Percentiles rank a stretch among this genome's conserved stretches.
phyloP scores from a whole-genome alignment of 2,329 filamentous ascomycete genomes.

The Emmonsiellopsis sp. region DNA sequence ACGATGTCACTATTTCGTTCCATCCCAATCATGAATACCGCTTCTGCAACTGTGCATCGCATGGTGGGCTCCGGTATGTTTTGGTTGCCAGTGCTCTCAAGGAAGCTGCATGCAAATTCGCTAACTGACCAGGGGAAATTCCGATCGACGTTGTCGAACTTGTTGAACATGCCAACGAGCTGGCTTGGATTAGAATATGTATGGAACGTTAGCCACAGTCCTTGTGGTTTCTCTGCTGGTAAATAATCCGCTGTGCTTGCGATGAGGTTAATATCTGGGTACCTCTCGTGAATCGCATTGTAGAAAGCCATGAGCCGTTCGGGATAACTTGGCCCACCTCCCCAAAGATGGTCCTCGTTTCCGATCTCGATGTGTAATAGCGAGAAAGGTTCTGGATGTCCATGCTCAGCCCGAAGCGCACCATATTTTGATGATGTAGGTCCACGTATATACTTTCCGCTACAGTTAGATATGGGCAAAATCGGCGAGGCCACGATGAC shows the following conservation, averaged over 20 bases:
- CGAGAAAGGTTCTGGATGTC: slow-evolving; percentile 50
- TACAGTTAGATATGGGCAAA: neutral
- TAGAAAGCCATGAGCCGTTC: slow-evolving; percentile 52
- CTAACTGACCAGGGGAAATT: slow-evolving; percentile 22
- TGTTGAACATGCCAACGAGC: slow-evolving; percentile 42
- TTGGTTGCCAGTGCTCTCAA: slow-evolving; percentile 2
- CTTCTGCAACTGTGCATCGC: slow-evolving; percentile 52
- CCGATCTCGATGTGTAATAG: slow-evolving; percentile 56
- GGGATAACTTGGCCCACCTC: slow-evolving; percentile 41
- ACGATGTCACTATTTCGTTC: slow-evolving; percentile 31
- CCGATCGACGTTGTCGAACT: slow-evolving; percentile 45
- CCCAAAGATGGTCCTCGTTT: slow-evolving; percentile 57
- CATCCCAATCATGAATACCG: slow-evolving; percentile 52
- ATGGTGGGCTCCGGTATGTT: slow-evolving; percentile 13
- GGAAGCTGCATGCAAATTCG: slow-evolving; percentile 20
- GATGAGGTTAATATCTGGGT: slow-evolving; percentile 50
- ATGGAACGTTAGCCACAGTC: slow-evolving; percentile 42
- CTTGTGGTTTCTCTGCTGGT: slow-evolving; percentile 20
- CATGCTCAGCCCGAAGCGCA: slow-evolving; percentile 46
- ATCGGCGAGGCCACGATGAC: neutral
- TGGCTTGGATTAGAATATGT: slow-evolving; percentile 44
- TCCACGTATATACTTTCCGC: slow-evolving; percentile 45
- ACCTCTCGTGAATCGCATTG: slow-evolving; percentile 45
- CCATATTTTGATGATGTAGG: slow-evolving; percentile 48
- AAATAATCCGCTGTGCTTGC: slow-evolving; percentile 35